phyloP scores from a whole-genome alignment of 345 rosid genomes.

The Streptanthus diversifolius region DNA sequence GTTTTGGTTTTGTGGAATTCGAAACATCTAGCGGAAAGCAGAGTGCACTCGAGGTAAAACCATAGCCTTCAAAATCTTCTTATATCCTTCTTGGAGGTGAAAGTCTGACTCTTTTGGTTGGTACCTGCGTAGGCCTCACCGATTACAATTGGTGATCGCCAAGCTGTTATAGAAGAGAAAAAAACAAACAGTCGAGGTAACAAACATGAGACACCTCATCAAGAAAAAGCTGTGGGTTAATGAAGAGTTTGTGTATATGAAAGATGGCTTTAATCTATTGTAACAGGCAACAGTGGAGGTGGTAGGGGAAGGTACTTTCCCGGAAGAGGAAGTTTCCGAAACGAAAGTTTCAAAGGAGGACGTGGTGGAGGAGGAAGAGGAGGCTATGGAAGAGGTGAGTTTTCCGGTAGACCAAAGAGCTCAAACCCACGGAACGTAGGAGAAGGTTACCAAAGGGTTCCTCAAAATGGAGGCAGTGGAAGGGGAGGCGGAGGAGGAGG shows the following conservation, averaged over 20 bases:
- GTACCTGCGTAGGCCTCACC: constrained; percentile 65
- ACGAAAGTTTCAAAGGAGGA: constrained; percentile 45
- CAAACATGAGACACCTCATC: constrained; percentile 9
- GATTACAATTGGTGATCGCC: constrained; percentile 49
- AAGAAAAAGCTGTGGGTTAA: constrained; percentile 25
- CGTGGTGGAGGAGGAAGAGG: constrained; percentile 46
- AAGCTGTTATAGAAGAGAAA: constrained; percentile 69
- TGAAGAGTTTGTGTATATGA: background rate
- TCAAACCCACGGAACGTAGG: constrained; percentile 47
- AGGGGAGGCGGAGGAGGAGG: constrained; percentile 40
- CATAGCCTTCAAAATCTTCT: background rate
- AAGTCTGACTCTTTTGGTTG: background rate
- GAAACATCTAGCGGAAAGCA: constrained; percentile 49
- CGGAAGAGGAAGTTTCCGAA: constrained; percentile 54
- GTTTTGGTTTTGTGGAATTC: constrained; percentile 78
- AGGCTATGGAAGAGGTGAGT: constrained; percentile 46
- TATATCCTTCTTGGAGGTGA: background rate
- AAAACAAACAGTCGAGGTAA: constrained; percentile 65
- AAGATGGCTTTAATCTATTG: background rate
- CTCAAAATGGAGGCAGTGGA: constrained; percentile 53
- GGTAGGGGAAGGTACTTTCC: constrained; percentile 47
- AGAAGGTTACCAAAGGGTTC: constrained; percentile 51
- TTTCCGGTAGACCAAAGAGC: constrained; percentile 62
- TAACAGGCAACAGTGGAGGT: constrained; percentile 37
- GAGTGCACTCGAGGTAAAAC: constrained; percentile 54